A percentile compares a stretch with the other conserved stretches of the same genome.
These are phyloP conservation scores for Trametes elegans DNA, from an alignment of 768 basidiomycete genomes.

Conservation along the genomic window DNA sequence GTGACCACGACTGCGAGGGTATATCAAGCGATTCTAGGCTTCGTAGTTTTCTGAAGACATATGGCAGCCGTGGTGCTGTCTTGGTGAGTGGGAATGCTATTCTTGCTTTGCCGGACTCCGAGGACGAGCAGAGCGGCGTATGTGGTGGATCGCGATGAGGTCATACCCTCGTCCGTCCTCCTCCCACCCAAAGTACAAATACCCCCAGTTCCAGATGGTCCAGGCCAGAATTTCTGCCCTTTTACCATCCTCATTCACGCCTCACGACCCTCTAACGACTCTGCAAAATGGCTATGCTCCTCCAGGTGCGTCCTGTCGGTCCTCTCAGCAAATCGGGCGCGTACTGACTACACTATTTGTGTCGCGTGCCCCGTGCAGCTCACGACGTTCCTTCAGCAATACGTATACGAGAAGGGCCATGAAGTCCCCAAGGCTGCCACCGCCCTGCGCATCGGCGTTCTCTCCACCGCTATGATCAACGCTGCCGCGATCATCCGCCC, in stretches of 20 bases:
- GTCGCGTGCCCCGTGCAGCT: not conserved
- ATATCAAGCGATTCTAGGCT: too few species aligned
- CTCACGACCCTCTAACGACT: not conserved
- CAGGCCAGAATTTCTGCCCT: not conserved
- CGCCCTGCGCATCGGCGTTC: constrained; percentile 23
- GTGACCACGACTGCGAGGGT: too few species aligned
- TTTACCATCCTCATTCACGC: not conserved
- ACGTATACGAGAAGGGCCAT: constrained; percentile 6
- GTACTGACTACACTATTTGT: not conserved
- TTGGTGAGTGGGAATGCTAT: too few species aligned
- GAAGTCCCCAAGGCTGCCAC: not conserved
- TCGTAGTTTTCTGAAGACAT: too few species aligned
- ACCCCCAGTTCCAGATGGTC: not conserved
- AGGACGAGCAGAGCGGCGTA: constrained; percentile 1
- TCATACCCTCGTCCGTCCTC: not conserved
- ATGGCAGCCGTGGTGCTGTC: too few species aligned
- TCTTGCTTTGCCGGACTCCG: not conserved
- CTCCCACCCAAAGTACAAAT: not conserved
- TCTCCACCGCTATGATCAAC: constrained; percentile 32
- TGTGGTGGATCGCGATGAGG: constrained; percentile 10
- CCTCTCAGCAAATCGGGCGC: too few species aligned
- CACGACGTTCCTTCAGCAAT: constrained; percentile 12
- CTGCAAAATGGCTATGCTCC: constrained; percentile 16
- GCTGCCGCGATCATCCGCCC: constrained; percentile 28
- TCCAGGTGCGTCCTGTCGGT: constrained; percentile 11